Base-by-base conservation (phyloP, 2,329 filamentous ascomycete genomes). In the Monilinia aucupariae region DNA sequence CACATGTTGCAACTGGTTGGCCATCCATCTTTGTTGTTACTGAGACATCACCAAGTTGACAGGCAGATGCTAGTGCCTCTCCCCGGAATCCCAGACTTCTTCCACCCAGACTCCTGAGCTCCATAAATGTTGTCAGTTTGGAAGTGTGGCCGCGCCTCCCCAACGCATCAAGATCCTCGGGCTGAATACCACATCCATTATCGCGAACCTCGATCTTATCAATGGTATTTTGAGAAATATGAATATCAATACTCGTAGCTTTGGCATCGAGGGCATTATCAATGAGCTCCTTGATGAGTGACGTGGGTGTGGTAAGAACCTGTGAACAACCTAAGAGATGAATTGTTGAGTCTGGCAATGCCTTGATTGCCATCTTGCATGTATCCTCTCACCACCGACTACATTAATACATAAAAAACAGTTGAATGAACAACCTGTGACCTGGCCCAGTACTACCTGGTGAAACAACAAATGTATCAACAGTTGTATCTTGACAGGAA, bases 211-310 rank as follows among this genome's bases (percentile, higher is more conserved):
- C 83, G 45, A 93, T 82, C 60, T 80, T 82, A 73, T 89, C 86
- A 59, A 92, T 73, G 0, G 86, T 87, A 71, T 92, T 86, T 49
- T 79, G 69, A 4, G 87, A 82, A 17, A 91, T 78, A 34, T 83
- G 76, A 30, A 92, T 76, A 59, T 89, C 83, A 63, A 93, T 78
- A 2, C 80, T 81, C 2, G 82, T 87, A 15, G 89, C 88, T 59
- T 81, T 78, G 9, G 89, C 87, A 74, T 93, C 89, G 25, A 92
- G 80, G 50, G 88, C 81, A 73, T 93, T 92, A 69, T 92, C 90
- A 39, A 92, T 74, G 4, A 92, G 83, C 74, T 92, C 90, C 71
- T 92, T 92, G 68, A 91, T 82, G 2, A 90, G 76, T 13, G 82
- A 81, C 15, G 79, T 76, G 0, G 89, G 81, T 9, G 83, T 82